Base-by-base conservation (phyloP, 331 rosid genomes). In the Ulmus americana region DNA sequence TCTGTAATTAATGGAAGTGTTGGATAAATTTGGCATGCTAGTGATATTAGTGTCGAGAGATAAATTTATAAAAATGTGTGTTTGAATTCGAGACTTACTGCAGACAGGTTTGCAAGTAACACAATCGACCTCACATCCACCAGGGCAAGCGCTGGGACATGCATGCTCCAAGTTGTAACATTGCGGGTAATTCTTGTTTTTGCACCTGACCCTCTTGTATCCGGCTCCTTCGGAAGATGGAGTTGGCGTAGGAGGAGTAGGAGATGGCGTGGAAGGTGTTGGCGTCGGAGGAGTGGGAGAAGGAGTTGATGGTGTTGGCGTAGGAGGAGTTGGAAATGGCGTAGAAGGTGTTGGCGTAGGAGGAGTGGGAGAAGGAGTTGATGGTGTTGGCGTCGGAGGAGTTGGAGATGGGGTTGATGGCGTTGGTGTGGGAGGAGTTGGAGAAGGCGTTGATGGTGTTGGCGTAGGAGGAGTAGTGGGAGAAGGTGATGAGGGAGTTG, bases 61-160 rank as follows among this genome's bases (percentile, higher is more conserved):
- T 28, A 38, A 38, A 2, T 6, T 1, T 39, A 40, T 8, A 10
- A 15, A 40, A 13, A 42, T 3, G 8, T 10, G 50, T 4, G 40
- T 5, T 41, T 22, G 63, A 22, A 22, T 28, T 28, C 5, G 47
- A 5, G 12, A 40, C 88, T 85, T 85, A 88, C 88, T 68, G 62
- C 92, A 88, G 59, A 88, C 66, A 0, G 88, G 90, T 53, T 80
- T 88, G 77, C 89, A 88, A 52, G 85, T 77, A 65, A 66, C 44
- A 66, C 86, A 83, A 18, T 88, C 91, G 58, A 85, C 81, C 68
- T 85, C 83, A 69, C 95, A 85, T 8, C 74, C 77, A 48, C 54
- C 59, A 3, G 82, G 81, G 58, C 86, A 85, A 10, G 80, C 45
- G n/a, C 42, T 69, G 7, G 87, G 91, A 53, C 89, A 88, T 39